Conservation (phyloP, 106 monocot species). For the Amphibolis antarctica region DNA sequence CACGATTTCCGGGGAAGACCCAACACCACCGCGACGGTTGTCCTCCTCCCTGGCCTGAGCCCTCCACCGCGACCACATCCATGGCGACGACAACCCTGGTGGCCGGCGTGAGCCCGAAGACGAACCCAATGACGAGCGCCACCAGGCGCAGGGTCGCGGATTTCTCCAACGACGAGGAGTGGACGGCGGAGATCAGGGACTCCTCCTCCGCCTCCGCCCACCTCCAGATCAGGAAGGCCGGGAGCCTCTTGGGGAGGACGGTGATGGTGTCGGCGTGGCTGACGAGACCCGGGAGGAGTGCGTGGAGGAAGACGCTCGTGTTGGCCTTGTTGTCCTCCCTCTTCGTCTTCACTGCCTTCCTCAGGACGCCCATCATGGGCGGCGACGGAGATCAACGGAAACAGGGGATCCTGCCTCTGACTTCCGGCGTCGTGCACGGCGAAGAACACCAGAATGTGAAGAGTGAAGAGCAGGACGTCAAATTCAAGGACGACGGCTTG, state of each 20-base stretch:
- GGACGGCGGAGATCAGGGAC: no score
- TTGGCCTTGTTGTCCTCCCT: background rate
- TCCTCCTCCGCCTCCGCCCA: no score
- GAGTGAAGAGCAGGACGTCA: background rate
- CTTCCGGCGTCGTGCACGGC: background rate
- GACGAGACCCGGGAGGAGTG: background rate
- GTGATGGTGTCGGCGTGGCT: no score
- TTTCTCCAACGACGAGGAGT: no score
- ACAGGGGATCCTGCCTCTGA: background rate
- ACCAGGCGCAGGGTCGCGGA: background rate
- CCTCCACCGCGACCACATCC: background rate
- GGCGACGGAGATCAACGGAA: background rate
- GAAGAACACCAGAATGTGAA: background rate
- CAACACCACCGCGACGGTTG: background rate
- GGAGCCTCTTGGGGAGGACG: no score
- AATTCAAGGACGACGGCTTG: no score
- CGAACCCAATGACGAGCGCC: constrained; percentile 1
- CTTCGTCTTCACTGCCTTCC: background rate
- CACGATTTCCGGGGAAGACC: background rate
- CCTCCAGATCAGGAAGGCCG: no score
- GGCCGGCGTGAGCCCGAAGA: constrained; percentile 7
- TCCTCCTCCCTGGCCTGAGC: no score
- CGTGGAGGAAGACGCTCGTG: background rate
- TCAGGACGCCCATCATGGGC: background rate
- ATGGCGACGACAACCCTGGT: background rate